A percentile compares a stretch with the other conserved stretches of the same genome.
phyloP scores from a whole-genome alignment of 2,329 filamentous ascomycete genomes.

The Claviceps sp. region DNA sequence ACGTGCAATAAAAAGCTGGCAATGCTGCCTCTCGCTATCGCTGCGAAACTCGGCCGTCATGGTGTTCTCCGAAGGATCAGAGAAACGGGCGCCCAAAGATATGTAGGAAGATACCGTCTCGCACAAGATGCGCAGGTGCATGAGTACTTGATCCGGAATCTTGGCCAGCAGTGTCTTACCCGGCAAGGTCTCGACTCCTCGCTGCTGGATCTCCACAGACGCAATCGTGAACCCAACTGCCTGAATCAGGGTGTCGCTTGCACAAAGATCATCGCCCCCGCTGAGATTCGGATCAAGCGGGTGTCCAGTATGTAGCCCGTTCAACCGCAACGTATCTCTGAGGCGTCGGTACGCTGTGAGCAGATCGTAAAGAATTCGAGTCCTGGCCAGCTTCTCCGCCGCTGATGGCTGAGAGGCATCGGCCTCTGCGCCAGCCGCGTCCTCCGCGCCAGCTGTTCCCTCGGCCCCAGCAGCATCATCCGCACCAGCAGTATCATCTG shows the following conservation, averaged over 20 bases:
- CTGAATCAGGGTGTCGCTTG: slow-evolving; percentile 47
- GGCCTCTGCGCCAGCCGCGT: neutral
- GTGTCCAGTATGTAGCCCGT: slow-evolving; percentile 33
- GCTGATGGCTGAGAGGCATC: slow-evolving; percentile 5
- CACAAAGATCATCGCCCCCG: slow-evolving; percentile 31
- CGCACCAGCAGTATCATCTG: too few relatives aligned
- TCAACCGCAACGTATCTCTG: slow-evolving; percentile 42
- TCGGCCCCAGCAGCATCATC: too few relatives aligned
- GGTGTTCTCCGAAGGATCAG: slow-evolving; percentile 39
- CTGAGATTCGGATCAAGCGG: slow-evolving; percentile 16
- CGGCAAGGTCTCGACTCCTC: slow-evolving; percentile 62
- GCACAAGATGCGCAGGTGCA: slow-evolving; percentile 74
- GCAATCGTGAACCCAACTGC: slow-evolving; percentile 76
- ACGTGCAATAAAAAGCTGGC: slow-evolving; percentile 58
- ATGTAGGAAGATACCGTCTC: slow-evolving; percentile 83
- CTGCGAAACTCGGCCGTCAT: slow-evolving; percentile 53
- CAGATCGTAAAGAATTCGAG: slow-evolving; percentile 36
- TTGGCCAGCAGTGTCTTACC: slow-evolving; percentile 69
- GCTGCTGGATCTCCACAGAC: slow-evolving; percentile 80
- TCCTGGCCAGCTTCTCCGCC: neutral
- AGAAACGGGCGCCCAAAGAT: slow-evolving; percentile 57
- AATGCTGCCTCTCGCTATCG: slow-evolving; percentile 59
- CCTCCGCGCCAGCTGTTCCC: too few relatives aligned
- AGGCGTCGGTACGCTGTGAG: slow-evolving; percentile 47
- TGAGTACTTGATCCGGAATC: slow-evolving; percentile 71